These are phyloP conservation scores for Iris pallida DNA, from an alignment of 116 monocot genomes.

Conservation along the genomic window DNA sequence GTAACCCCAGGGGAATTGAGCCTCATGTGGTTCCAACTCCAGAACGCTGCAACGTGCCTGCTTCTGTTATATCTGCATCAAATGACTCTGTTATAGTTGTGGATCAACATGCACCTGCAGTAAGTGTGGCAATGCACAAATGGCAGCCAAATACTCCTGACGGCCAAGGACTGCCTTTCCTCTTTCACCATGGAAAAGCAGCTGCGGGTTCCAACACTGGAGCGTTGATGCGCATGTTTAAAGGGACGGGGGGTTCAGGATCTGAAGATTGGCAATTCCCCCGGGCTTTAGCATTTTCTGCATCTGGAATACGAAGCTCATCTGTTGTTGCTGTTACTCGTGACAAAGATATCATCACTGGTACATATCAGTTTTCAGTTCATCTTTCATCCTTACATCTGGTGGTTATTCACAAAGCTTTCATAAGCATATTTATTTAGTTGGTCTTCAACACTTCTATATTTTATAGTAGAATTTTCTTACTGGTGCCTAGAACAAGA, in stretches of 20 bases:
- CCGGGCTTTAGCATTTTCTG: conserved; percentile 77
- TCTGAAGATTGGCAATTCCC: conserved; percentile 75
- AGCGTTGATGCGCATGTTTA: conserved; percentile 86
- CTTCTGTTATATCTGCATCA: conserved; percentile 68
- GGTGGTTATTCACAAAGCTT: not conserved
- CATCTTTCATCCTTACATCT: not conserved
- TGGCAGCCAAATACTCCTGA: conserved; percentile 96
- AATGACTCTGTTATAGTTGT: conserved; percentile 81
- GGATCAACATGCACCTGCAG: conserved; percentile 68
- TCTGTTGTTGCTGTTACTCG: conserved; percentile 76
- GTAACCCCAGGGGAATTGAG: conserved; percentile 66
- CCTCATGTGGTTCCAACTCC: conserved; percentile 70
- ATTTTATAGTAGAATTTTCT: not conserved
- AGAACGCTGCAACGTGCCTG: conserved; percentile 85
- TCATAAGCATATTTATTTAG: not conserved
- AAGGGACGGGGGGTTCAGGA: conserved; percentile 44
- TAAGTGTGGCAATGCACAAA: conserved; percentile 69
- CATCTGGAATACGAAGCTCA: conserved; percentile 58
- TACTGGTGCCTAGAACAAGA: not conserved
- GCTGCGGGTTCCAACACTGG: conserved; percentile 51
- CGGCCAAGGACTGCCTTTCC: conserved; percentile 83
- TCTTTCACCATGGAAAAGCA: conserved; percentile 79
- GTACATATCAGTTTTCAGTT: conserved; percentile 28
- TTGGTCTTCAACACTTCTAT: not conserved
- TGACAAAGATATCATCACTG: conserved; percentile 84